phyloP scores from a whole-genome alignment of 2,329 filamentous ascomycete species.

The Lecanicillium sp. region DNA sequence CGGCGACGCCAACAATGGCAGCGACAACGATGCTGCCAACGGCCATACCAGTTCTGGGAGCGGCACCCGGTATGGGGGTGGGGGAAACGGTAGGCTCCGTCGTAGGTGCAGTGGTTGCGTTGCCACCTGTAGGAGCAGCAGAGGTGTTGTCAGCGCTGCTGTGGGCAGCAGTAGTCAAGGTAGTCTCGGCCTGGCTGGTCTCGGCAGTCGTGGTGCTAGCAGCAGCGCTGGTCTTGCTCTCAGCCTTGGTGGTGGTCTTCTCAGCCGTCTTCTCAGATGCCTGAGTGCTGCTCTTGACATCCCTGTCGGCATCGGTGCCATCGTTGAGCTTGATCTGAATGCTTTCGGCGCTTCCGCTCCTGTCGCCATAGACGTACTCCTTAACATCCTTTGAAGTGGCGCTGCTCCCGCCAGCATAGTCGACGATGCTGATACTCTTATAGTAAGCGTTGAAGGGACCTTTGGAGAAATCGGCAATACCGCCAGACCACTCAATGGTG shows the following conservation, averaged over 20 bases:
- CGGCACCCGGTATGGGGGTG: slow-evolving; percentile 15
- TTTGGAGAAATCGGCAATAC: slow-evolving; percentile 48
- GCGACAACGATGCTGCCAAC: slow-evolving; percentile 17
- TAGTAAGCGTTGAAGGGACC: slow-evolving; percentile 50
- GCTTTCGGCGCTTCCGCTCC: slow-evolving; percentile 40
- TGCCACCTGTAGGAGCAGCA: slow-evolving; percentile 9
- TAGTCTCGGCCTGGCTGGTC: slow-evolving; percentile 14
- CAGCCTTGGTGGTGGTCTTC: slow-evolving; percentile 8
- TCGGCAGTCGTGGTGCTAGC: slow-evolving; percentile 15
- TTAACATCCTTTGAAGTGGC: slow-evolving; percentile 31
- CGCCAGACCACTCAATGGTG: slow-evolving; percentile 66
- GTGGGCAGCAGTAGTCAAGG: slow-evolving; percentile 13
- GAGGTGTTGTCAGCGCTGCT: slow-evolving; percentile 14
- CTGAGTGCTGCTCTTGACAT: slow-evolving; percentile 16
- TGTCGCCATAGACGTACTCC: slow-evolving; percentile 45
- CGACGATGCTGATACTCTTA: slow-evolving; percentile 45
- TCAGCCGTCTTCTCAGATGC: slow-evolving; percentile 12
- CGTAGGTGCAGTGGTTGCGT: too few relatives aligned
- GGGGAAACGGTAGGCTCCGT: slow-evolving; percentile 11
- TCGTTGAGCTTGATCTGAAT: slow-evolving; percentile 34
- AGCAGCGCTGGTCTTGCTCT: slow-evolving; percentile 8
- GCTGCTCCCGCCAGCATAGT: slow-evolving; percentile 44
- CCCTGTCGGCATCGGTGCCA: slow-evolving; percentile 23
- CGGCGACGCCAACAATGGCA: slow-evolving; percentile 20
- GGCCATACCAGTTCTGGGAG: slow-evolving; percentile 12